phyloP scores from a whole-genome alignment of 2,329 filamentous ascomycete species.

The Penicillium griseofulvum region DNA sequence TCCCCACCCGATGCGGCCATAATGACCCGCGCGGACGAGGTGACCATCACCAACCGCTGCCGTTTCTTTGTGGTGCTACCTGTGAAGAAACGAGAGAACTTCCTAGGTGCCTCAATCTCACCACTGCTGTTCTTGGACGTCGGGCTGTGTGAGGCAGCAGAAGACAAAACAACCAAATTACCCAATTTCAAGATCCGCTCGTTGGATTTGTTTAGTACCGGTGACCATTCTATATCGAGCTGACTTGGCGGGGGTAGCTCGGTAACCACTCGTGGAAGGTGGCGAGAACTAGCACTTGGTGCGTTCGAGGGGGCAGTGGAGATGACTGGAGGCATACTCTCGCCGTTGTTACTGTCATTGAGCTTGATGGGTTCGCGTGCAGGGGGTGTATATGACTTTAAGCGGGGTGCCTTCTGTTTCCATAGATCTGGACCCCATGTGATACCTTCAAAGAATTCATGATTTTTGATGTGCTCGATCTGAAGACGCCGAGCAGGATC shows the following conservation, averaged over 20 bases:
- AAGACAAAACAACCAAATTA: conserved; percentile 79
- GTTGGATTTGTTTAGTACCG: conserved; percentile 83
- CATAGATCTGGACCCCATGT: conserved; percentile 80
- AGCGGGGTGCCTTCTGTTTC: conserved; percentile 82
- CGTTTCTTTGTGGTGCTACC: conserved; percentile 88
- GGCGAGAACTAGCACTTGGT: conserved; percentile 50
- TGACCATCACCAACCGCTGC: conserved; percentile 91
- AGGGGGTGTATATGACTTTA: conserved; percentile 80
- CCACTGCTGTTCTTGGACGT: conserved; percentile 63
- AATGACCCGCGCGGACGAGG: conserved; percentile 83
- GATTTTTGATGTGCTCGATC: conserved; percentile 94
- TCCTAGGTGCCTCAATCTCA: conserved; percentile 71
- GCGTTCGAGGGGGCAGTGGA: conserved; percentile 40
- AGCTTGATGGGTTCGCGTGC: conserved; percentile 75
- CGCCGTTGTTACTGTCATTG: conserved; percentile 51
- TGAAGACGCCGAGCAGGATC: conserved; percentile 81
- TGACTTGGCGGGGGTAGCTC: conserved; percentile 96
- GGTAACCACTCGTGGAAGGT: conserved; percentile 80
- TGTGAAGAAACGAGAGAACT: conserved; percentile 90
- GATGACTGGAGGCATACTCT: conserved; percentile 45
- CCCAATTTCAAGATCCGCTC: conserved; percentile 93
- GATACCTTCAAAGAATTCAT: conserved; percentile 89
- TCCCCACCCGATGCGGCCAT: conserved; percentile 88
- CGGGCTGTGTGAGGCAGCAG: conserved; percentile 72
- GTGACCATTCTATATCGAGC: conserved; percentile 97